A percentile compares a stretch with the other conserved stretches of the same genome.
phyloP scores from a whole-genome alignment of 352 stramenopile genomes.

The Globisporangium middletonii region DNA sequence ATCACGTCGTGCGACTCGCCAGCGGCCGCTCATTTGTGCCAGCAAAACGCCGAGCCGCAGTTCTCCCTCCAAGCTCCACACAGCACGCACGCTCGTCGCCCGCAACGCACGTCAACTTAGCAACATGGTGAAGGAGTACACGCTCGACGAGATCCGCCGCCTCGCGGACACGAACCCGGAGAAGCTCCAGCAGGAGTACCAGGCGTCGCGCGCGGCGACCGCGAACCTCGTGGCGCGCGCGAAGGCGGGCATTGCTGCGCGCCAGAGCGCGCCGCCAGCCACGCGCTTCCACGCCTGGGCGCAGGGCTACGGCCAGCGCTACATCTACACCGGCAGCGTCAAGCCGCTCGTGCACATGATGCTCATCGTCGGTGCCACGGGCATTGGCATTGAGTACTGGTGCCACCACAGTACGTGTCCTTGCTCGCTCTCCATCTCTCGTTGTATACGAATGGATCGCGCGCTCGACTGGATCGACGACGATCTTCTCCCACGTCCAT shows the following conservation, averaged over 20 bases:
- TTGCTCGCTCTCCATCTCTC: not conserved
- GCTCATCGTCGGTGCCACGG: slow-evolving; percentile 50
- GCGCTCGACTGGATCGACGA: no score
- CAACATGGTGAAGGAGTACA: slow-evolving; percentile 66
- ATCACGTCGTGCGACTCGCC: no score
- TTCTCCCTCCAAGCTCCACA: no score
- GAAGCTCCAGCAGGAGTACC: slow-evolving; percentile 69
- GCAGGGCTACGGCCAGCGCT: slow-evolving; percentile 66
- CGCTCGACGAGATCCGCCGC: slow-evolving; percentile 75
- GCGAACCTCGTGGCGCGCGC: slow-evolving; percentile 60
- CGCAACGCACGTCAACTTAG: no score
- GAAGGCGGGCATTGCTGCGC: slow-evolving; percentile 56
- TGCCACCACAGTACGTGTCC: slow-evolving; percentile 54
- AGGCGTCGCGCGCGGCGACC: slow-evolving; percentile 52
- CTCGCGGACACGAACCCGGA: slow-evolving; percentile 63
- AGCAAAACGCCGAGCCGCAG: no score
- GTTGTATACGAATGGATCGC: not conserved
- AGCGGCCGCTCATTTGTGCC: no score
- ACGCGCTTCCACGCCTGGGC: slow-evolving; percentile 64
- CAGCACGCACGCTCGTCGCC: no score
- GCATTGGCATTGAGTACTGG: slow-evolving; percentile 53
- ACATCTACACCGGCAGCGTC: slow-evolving; percentile 69
- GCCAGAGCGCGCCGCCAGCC: slow-evolving; percentile 38
- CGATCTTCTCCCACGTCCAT: no score
- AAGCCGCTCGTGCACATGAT: slow-evolving; percentile 77